A percentile compares a stretch with the other conserved stretches of the same genome.
Evolutionary conservation across 257 asterid genomes (phyloP).

Genomic region (Galeopsis tetrahit): DNA sequence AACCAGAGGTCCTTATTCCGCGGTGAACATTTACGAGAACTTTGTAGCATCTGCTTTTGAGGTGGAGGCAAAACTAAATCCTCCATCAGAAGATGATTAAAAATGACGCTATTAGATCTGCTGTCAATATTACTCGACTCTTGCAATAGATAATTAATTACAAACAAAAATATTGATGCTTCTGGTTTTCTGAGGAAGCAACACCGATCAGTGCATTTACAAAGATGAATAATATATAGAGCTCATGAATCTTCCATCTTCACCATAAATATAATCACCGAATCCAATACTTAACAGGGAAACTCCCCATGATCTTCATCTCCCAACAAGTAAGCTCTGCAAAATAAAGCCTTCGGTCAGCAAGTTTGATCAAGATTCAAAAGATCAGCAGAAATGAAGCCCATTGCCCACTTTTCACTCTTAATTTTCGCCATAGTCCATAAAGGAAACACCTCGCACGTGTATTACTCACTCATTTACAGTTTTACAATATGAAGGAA

Average conservation of each 20-base stretch:
- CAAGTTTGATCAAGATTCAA: constrained; percentile 1
- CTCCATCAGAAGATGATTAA: constrained; percentile 48
- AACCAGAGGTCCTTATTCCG: constrained; percentile 76
- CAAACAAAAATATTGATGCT: constrained; percentile 20
- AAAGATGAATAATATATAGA: constrained; percentile 21
- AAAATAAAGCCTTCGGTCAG: constrained; percentile 36
- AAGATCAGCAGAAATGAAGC: background rate
- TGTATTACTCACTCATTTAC: constrained; percentile 9
- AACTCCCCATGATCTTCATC: constrained; percentile 30
- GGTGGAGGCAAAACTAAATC: constrained; percentile 53
- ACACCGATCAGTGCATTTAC: constrained; percentile 19
- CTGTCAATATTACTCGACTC: constrained; percentile 10
- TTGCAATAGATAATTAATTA: constrained; percentile 13
- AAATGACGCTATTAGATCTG: constrained; percentile 26
- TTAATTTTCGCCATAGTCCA: background rate
- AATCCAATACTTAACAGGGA: constrained; percentile 33
- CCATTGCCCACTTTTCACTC: background rate
- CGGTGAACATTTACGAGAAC: constrained; percentile 48
- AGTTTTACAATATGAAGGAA: background rate
- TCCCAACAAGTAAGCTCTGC: constrained; percentile 29
- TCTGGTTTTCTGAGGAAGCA: constrained; percentile 28
- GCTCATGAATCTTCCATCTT: constrained; percentile 33
- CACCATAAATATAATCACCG: constrained; percentile 36
- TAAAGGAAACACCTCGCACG: constrained; percentile 4
- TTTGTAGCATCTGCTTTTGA: constrained; percentile 57